Percentiles rank a stretch among this genome's conserved stretches.
Conservation (phyloP, 2,329 filamentous ascomycete genomes). For the Curvularia hawaiiensis region DNA sequence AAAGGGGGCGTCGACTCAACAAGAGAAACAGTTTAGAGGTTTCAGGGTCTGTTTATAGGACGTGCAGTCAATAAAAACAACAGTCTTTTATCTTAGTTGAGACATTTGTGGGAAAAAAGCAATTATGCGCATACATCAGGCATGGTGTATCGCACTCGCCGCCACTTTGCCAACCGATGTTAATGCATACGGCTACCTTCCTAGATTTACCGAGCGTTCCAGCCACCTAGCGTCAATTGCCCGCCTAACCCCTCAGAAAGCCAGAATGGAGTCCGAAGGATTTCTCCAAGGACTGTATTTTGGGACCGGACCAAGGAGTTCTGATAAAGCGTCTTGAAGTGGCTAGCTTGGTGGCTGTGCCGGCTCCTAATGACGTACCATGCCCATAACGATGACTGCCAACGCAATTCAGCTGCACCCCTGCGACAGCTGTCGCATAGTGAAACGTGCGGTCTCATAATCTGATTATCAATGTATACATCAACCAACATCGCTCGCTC, state of each 20-base stretch:
- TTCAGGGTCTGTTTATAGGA: neutral
- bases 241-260: neutral
- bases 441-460: constrained; percentile 15
- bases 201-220: neutral
- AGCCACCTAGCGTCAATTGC: neutral
- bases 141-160: neutral
- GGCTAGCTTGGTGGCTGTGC: constrained; percentile 18
- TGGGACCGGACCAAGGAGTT: constrained; percentile 12
- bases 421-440: constrained; percentile 12
- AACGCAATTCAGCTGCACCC: constrained; percentile 8
- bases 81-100: neutral
- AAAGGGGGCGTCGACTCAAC: neutral
- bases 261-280: neutral
- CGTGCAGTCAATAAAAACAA: neutral
- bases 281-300: neutral
- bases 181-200: neutral
- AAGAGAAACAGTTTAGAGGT: neutral
- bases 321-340: constrained; percentile 5
- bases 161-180: neutral
- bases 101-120: constrained; percentile 1
- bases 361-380: constrained; percentile 14
- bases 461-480: constrained; percentile 1
- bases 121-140: neutral
- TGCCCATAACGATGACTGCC: constrained; percentile 12
- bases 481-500: neutral